phyloP scores from a whole-genome alignment of 1,284 basidiomycete species.

The Stygiomarasmius scandens region DNA sequence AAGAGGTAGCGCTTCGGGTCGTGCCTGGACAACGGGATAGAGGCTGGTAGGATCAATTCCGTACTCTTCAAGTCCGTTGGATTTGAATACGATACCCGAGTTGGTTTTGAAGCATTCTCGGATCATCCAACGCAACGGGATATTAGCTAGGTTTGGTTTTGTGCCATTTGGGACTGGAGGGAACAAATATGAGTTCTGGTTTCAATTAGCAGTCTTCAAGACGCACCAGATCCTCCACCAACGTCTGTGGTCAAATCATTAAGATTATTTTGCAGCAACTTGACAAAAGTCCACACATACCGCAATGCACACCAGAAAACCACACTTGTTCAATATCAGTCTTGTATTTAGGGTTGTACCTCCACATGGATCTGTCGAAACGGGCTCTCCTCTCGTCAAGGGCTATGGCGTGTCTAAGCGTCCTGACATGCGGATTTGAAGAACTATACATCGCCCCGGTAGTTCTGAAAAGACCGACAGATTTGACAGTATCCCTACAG shows the following conservation, averaged over 20 bases:
- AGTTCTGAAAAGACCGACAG: conserved; percentile 37
- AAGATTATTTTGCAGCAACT: neutral
- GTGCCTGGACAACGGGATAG: conserved; percentile 15
- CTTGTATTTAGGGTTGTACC: neutral
- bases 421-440: conserved; percentile 33
- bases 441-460: conserved; percentile 38
- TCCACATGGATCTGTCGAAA: conserved; percentile 20
- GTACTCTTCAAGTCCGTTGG: conserved; percentile 13
- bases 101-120: conserved; percentile 41
- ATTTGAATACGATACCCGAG: conserved; percentile 41
- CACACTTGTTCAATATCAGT: conserved; percentile 3
- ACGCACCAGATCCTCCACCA: conserved; percentile 34
- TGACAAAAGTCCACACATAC: neutral
- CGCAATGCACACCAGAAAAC: conserved; percentile 7
- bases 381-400: conserved; percentile 40
- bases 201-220: neutral
- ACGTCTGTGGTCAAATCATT: conserved; percentile 28
- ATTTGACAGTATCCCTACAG: conserved; percentile 36
- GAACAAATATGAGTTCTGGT: neutral
- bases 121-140: conserved; percentile 52
- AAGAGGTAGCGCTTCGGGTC: neutral
- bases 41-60: conserved; percentile 17
- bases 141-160: conserved; percentile 37
- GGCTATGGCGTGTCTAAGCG: conserved; percentile 43
- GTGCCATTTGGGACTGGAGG: conserved; percentile 35